Conservation (phyloP, 176 grass and related monocot species). For the Tillandsia leiboldiana region DNA sequence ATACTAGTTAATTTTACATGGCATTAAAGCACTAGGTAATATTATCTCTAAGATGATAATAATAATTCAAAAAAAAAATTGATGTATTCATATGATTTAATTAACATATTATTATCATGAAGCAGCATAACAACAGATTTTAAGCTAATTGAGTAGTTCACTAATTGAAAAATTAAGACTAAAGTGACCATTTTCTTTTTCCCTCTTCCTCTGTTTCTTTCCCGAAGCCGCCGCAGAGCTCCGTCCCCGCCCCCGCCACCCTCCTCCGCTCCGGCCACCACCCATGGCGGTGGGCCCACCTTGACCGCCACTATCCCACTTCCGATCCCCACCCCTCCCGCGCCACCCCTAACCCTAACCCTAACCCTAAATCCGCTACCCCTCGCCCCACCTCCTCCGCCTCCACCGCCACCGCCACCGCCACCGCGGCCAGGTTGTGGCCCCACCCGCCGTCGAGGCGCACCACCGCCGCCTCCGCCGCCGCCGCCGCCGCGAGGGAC, state of each 20-base stretch:
- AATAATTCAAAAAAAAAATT: too few species aligned
- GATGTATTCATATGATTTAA: too few species aligned
- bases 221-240: constrained; percentile 53
- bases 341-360: background rate
- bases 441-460: constrained; percentile 10
- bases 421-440: constrained; percentile 14
- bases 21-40: too few species aligned
- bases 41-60: too few species aligned
- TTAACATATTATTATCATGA: too few species aligned
- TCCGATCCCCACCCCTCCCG: background rate
- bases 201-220: background rate
- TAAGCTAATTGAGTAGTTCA: background rate
- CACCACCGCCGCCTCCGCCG: background rate
- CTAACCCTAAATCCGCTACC: background rate
- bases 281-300: constrained; percentile 71
- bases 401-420: constrained; percentile 25
- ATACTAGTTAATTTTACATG: too few species aligned
- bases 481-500: constrained; percentile 28
- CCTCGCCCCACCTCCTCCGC: constrained; percentile 4
- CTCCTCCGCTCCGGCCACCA: constrained; percentile 49
- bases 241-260: constrained; percentile 54
- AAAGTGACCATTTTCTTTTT: background rate
- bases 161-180: background rate
- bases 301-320: constrained; percentile 31
- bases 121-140: too few species aligned